Percentiles rank a stretch among this genome's conserved stretches.
phyloP scores from a whole-genome alignment of 108 stramenopile genomes.

The Fistulifera pelliculosa region DNA sequence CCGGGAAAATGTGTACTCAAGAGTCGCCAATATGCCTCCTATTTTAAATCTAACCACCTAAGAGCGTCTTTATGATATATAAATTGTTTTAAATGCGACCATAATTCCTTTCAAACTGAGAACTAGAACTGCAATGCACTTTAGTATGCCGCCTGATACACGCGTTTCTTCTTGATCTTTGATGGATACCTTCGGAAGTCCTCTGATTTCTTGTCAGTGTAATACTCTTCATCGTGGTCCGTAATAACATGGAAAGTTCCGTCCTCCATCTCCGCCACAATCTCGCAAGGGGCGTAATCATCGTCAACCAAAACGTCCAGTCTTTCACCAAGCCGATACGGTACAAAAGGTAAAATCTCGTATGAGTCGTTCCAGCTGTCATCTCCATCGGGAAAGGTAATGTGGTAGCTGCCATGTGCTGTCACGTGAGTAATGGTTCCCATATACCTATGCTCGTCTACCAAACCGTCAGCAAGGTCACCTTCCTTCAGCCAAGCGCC shows the following conservation, averaged over 20 bases:
- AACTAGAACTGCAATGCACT: too few relatives aligned
- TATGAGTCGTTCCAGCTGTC: not conserved
- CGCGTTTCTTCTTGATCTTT: too few relatives aligned
- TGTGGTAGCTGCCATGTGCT: slow-evolving; percentile 3
- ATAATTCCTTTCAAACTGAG: too few relatives aligned
- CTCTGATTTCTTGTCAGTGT: not conserved
- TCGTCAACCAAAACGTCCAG: slow-evolving; percentile 4
- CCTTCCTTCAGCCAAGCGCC: slow-evolving; percentile 14
- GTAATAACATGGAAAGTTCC: not conserved
- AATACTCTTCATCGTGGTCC: not conserved
- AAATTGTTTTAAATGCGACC: too few relatives aligned
- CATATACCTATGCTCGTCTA: slow-evolving; percentile 8
- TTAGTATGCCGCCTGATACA: too few relatives aligned
- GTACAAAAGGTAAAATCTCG: slow-evolving; percentile 2
- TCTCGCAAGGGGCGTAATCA: not conserved
- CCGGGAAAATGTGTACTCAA: slow-evolving; percentile 72
- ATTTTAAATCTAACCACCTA: slow-evolving; percentile 65
- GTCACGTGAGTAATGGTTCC: slow-evolving; percentile 1
- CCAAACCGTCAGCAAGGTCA: slow-evolving; percentile 16
- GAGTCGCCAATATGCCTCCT: slow-evolving; percentile 74
- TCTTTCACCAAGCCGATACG: slow-evolving; percentile 7
- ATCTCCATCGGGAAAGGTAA: slow-evolving; percentile 9
- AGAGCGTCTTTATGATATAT: not conserved
- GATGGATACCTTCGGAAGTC: too few relatives aligned
- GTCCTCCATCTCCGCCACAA: slow-evolving; percentile 6